Percentiles rank a stretch among this genome's conserved stretches.
Conservation (phyloP, 768 basidiomycete species). For the Cytidiella melzeri region DNA sequence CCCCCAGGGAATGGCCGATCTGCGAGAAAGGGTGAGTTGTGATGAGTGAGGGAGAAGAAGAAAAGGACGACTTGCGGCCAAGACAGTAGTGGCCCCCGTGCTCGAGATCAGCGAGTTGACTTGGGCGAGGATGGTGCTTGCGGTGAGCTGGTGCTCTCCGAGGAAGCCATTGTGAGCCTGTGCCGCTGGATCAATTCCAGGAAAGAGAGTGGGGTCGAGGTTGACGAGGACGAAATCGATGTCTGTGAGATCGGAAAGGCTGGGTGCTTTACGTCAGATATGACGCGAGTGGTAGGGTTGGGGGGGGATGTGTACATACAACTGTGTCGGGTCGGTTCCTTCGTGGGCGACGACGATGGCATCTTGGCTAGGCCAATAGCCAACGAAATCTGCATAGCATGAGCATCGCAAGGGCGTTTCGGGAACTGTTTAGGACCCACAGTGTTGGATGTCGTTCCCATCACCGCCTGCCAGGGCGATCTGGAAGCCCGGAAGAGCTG, state of each 20-base stretch:
- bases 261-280: conserved; percentile 15
- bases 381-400: conserved; percentile 40
- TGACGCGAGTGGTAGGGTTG: too few species aligned
- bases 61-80: conserved; percentile 26
- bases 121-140: conserved; percentile 36
- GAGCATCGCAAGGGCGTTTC: not conserved
- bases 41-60: not conserved
- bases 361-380: conserved; percentile 45
- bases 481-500: conserved; percentile 34
- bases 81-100: conserved; percentile 35
- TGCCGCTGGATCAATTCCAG: conserved; percentile 40
- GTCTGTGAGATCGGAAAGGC: conserved; percentile 48
- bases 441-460: conserved; percentile 41
- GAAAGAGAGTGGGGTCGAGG: conserved; percentile 46
- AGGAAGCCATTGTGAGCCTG: conserved; percentile 51
- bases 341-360: conserved; percentile 56
- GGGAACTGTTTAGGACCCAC: conserved; percentile 27
- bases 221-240: conserved; percentile 31
- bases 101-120: conserved; percentile 34
- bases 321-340: conserved; percentile 50
- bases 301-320: conserved; percentile 35
- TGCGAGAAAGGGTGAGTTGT: not conserved
- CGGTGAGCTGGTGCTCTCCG: conserved; percentile 43
- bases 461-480: conserved; percentile 42
- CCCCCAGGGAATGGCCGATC: conserved; percentile 30